Conservation (phyloP, 2,329 filamentous ascomycete species). For the Cytospora piceae region DNA sequence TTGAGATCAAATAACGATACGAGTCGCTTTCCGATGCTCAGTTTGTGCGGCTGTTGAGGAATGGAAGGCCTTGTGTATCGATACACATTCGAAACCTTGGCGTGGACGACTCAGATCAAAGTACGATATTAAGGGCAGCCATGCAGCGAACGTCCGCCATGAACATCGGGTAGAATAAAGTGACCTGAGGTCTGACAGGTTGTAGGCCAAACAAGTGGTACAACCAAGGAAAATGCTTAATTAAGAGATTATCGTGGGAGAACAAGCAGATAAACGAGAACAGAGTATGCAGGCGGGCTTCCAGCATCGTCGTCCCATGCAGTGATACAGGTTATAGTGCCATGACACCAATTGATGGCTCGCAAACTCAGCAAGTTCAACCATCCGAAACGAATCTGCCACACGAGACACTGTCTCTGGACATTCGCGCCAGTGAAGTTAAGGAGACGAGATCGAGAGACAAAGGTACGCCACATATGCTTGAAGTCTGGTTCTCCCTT, state of each 20-base stretch:
- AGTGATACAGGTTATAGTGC: constrained; percentile 25
- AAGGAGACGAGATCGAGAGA: constrained; percentile 24
- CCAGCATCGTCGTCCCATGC: constrained; percentile 26
- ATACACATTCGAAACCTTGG: constrained; percentile 11
- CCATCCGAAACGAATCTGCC: constrained; percentile 18
- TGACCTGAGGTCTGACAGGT: constrained; percentile 22
- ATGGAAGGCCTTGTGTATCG: constrained; percentile 17
- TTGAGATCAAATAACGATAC: constrained; percentile 21
- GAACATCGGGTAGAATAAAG: constrained; percentile 11
- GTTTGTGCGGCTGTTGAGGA: constrained; percentile 22
- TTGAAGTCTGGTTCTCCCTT: constrained; percentile 11
- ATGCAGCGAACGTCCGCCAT: constrained; percentile 15
- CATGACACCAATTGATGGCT: constrained; percentile 13
- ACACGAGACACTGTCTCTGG: constrained; percentile 23
- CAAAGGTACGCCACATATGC: constrained; percentile 20
- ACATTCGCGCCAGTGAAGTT: constrained; percentile 1
- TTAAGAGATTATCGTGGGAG: constrained; percentile 10
- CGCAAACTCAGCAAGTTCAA: constrained; percentile 12
- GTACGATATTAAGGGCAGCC: constrained; percentile 22
- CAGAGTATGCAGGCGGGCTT: constrained; percentile 25
- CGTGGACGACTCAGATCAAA: constrained; percentile 23
- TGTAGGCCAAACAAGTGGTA: constrained; percentile 15
- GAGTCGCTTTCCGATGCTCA: constrained; percentile 17
- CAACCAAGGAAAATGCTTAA: background rate
- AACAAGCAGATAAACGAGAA: constrained; percentile 16